Base-by-base conservation (phyloP, 139 green algal species). In the Chlamydomonas incerta region DNA sequence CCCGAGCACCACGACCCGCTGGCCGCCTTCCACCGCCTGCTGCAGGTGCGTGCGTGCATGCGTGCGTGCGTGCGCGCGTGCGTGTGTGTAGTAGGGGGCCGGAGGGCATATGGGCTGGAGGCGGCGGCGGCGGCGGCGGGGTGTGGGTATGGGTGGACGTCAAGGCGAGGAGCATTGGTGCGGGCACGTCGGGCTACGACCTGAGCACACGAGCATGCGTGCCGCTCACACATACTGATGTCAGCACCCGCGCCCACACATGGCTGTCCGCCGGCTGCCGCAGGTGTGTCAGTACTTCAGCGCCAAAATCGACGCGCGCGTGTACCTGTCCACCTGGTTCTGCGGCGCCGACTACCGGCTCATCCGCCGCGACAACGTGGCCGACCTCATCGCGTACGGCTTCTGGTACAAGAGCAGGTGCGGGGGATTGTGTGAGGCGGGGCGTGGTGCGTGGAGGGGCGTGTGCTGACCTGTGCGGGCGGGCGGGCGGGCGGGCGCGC, bases 351-450 rank as follows among this genome's bases (percentile, higher is more conserved):
- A 83, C 83, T 74, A 74, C 65, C 74, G 80, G 24, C 65, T 72
- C 34, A 68, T 88, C 31, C 71, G 74, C 63, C 52, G 65, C 28
- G 83, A 72, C 50, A 88, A 88, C 74, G 74, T 88, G 74, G 83
- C 80, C 33, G 83, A 88, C 60, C 83, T 84, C 34, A 77, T 88
- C 33, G 83, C 83, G 52, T 77, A 73, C 66, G 80, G 74, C 58
- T 88, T 88, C 72, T 88, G 68, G 60, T 88, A 88, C 83, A 88
- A 71, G 67, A 70, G 72, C 66, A 83, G 83, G 73, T 83, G 21
- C 11, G 58, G 17, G 28, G 74, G 41, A 50, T 50, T 5, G 41
- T 5, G 8, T 50, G 41, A 8, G 41, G 6, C 6, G 41, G 41
- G 6, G 41, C 41, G 41, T 50, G 5, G 8, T n/a, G n/a, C n/a